A percentile compares a stretch with the other conserved stretches of the same genome.
Conservation (phyloP, 345 rosid species). For the Stellera chamaejasme region DNA sequence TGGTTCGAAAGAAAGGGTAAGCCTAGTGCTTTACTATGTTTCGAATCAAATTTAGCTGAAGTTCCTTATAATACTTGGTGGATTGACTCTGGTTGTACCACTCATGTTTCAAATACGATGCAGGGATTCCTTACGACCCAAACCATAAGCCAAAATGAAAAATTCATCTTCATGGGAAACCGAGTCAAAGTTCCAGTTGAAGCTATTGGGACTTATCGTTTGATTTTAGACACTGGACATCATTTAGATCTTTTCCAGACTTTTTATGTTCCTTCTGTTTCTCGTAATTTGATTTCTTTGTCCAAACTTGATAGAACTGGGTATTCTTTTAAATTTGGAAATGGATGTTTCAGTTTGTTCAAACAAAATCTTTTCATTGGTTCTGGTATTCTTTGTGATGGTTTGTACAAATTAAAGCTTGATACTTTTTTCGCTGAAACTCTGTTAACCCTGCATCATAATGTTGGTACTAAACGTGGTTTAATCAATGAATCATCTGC, state of each 20-base stretch:
- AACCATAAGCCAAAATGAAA: slow-evolving; percentile 12
- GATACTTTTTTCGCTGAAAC: not conserved
- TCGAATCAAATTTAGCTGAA: too few species aligned
- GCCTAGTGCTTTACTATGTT: slow-evolving; percentile 4
- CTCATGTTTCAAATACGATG: too few species aligned
- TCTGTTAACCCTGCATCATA: not conserved
- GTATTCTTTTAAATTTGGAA: not conserved
- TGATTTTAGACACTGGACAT: not conserved
- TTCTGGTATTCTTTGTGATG: too few species aligned
- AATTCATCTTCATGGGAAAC: not conserved
- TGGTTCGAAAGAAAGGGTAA: slow-evolving; percentile 15
- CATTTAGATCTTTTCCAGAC: not conserved
- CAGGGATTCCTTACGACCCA: slow-evolving; percentile 7
- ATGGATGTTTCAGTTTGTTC: not conserved
- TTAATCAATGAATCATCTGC: not conserved
- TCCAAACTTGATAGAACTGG: not conserved
- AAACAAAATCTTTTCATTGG: too few species aligned
- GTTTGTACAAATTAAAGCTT: too few species aligned
- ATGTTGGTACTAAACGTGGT: not conserved
- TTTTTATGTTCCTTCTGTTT: slow-evolving; percentile 6
- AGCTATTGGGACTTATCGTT: not conserved
- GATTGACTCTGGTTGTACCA: too few species aligned
- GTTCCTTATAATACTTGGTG: too few species aligned
- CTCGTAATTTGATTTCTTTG: not conserved
- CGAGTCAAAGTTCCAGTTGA: not conserved